Evolutionary conservation across 176 grass and related monocot species (phyloP), one percentile per base, ranked within the genome.

Genomic region (Poa pratensis): DNA sequence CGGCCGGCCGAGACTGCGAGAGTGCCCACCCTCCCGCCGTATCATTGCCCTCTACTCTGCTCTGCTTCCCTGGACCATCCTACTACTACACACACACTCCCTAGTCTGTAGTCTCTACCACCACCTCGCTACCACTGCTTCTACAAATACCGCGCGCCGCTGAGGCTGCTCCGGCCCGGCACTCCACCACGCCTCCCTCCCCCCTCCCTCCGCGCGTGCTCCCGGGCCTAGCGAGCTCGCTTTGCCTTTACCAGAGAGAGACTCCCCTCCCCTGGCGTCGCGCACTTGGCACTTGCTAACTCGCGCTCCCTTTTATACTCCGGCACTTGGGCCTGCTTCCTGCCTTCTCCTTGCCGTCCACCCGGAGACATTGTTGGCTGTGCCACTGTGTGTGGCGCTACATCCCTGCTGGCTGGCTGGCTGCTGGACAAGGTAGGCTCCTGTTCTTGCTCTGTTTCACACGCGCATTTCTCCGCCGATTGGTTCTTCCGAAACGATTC

Each of bases 131-230:
- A 43, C 37, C 37, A 6, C 37, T 39, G 37, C 45, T 48, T 50
- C 48, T 50, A 50, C 48, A 48, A 48, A 48, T 48, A 14, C 48
- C 13, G 48, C 42, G 42, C 42, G 8, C 9, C 42, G 42, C 42
- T 10, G 42, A 1, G 0, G 40, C 48, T 16, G 48, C 13, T 50
- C 48, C 13, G 48, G 48, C 46, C 46, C 3, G 46, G 12, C 46
- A 14, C 46, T 49, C 86, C 72, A 28, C 79, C 39, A 76, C 30
- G 46, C 46, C 46, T 48, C 46, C 46, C 46, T 46, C 42, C 42
- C 65, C 14, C 4, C 34, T 9, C 17, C 16, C 30, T 62, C 50
- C 86, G 64, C 80, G 90, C 90, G 84, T 89, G 87, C 84, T 80
- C 55, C 84, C 42, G 42, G 80, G 79, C 69, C 76, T 68, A 62